phyloP scores from a whole-genome alignment of 257 asterid species.

The Solanum raphanifolium region DNA sequence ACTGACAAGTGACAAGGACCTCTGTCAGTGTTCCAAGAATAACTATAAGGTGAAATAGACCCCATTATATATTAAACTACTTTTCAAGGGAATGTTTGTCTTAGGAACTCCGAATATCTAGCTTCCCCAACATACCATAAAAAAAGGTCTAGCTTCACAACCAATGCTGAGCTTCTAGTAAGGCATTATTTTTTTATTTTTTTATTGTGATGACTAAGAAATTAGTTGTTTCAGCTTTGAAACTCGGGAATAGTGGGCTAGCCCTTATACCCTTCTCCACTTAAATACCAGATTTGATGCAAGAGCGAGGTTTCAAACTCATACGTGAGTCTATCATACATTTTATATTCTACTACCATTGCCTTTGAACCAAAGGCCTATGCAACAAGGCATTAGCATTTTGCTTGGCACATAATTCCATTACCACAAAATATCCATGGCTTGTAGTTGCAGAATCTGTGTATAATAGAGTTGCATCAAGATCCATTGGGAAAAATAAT shows the following conservation, averaged over 20 bases:
- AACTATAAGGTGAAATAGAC: neutral
- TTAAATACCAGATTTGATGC: neutral
- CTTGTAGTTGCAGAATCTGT: neutral
- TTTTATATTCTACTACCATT: neutral
- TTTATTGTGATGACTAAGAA: neutral
- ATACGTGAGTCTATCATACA: neutral
- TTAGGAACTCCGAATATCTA: neutral
- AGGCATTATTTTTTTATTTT: neutral
- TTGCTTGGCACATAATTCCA: neutral
- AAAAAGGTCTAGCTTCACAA: neutral
- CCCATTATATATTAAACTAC: neutral
- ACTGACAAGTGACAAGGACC: neutral
- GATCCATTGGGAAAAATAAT: neutral
- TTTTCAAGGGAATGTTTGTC: neutral
- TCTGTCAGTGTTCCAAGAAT: neutral
- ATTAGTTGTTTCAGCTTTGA: neutral
- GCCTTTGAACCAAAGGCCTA: neutral
- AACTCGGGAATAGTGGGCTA: neutral
- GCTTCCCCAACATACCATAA: neutral
- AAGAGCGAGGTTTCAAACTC: neutral
- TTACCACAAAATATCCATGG: neutral
- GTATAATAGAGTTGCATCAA: neutral
- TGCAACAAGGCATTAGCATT: neutral
- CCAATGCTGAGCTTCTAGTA: neutral
- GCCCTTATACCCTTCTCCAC: neutral